Evolutionary conservation across 2,329 filamentous ascomycete genomes (phyloP).

Genomic region (Pestalotiopsis sp.): DNA sequence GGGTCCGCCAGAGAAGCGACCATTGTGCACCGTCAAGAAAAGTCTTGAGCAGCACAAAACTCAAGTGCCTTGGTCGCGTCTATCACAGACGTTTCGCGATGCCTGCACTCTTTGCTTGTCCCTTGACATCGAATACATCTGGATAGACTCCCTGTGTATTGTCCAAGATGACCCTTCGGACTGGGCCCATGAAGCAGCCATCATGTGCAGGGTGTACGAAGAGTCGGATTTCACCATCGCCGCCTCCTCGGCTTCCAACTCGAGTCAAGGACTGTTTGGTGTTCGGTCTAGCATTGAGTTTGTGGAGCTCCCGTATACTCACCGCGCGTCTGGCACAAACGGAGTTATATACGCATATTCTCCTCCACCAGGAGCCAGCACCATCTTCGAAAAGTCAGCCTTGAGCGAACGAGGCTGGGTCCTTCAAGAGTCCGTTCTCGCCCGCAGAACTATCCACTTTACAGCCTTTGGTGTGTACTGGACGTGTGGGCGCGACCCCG

Average conservation of each 20-base stretch:
- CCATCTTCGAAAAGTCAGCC: not conserved
- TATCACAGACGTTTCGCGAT: not conserved
- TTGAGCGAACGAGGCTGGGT: not conserved
- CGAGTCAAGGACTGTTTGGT: not conserved
- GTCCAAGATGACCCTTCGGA: constrained; percentile 1
- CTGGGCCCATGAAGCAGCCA: not conserved
- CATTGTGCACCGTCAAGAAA: not conserved
- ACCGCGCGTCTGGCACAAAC: not conserved
- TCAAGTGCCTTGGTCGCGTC: not conserved
- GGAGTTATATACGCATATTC: not conserved
- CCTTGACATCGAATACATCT: not conserved
- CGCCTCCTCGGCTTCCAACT: not conserved
- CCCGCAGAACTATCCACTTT: not conserved
- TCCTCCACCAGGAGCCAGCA: not conserved
- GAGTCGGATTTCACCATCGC: not conserved
- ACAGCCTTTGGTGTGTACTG: not conserved
- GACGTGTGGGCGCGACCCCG: not conserved
- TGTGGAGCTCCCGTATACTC: not conserved
- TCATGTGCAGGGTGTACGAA: constrained; percentile 1
- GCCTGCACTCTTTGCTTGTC: not conserved
- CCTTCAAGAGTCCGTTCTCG: not conserved
- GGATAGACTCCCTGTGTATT: constrained; percentile 1
- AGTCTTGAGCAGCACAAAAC: not conserved
- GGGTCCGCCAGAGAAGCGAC: not conserved
- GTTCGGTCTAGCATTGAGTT: not conserved